Percentiles rank a stretch among this genome's conserved stretches.
Evolutionary conservation across 257 asterid genomes (phyloP).

Genomic region (Solanum bukasovii): DNA sequence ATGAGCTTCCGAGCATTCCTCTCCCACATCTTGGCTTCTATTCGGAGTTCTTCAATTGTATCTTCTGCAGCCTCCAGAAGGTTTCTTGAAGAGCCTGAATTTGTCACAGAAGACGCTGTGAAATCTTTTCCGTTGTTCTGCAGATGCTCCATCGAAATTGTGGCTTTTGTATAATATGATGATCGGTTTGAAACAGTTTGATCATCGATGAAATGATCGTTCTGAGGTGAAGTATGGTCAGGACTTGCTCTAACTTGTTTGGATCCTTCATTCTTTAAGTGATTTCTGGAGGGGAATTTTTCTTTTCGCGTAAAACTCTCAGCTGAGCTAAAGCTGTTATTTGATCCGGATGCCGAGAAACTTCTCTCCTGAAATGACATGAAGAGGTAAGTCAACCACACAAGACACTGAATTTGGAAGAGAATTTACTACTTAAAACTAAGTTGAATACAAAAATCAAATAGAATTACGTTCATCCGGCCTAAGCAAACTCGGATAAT

Average conservation of each 20-base stretch:
- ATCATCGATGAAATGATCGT: slow-evolving; percentile 20
- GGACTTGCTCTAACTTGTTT: slow-evolving; percentile 20
- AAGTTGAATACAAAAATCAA: neutral
- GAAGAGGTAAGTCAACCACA: neutral
- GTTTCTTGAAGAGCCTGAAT: slow-evolving; percentile 30
- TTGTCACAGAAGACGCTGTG: slow-evolving; percentile 16
- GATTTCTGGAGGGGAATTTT: slow-evolving; percentile 6
- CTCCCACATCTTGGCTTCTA: slow-evolving; percentile 97
- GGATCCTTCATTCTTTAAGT: slow-evolving; percentile 18
- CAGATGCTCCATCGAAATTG: slow-evolving; percentile 20
- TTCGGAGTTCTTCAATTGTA: slow-evolving; percentile 63
- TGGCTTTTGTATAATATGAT: slow-evolving; percentile 17
- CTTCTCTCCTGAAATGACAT: slow-evolving; percentile 40
- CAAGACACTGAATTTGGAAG: neutral
- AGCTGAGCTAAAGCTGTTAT: slow-evolving; percentile 13
- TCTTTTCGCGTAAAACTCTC: slow-evolving; percentile 24
- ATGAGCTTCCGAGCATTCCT: slow-evolving; percentile 77
- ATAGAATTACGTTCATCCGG: neutral
- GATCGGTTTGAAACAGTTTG: slow-evolving; percentile 34
- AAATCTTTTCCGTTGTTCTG: slow-evolving; percentile 19
- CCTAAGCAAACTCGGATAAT: neutral
- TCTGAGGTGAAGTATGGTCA: slow-evolving; percentile 19
- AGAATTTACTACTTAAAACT: neutral
- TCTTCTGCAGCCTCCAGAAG: slow-evolving; percentile 66
- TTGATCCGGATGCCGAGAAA: slow-evolving; percentile 26